These are phyloP conservation scores for Jaenimonas drosophilae DNA, from an alignment of 208 protist species.

Conservation along the genomic window DNA sequence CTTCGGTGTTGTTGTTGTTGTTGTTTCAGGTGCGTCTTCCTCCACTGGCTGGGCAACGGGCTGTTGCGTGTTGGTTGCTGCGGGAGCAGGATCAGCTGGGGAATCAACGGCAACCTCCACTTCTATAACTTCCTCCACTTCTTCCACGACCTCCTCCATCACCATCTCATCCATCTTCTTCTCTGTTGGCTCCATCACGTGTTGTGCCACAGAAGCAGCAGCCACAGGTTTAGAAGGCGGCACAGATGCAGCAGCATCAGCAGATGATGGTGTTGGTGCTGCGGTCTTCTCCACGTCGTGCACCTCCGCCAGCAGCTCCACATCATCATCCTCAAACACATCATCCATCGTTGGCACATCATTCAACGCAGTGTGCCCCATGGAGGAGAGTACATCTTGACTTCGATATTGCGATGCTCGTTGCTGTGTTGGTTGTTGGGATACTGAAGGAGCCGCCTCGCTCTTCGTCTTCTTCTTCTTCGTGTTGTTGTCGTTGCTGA, in stretches of 20 bases:
- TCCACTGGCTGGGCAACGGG: neutral
- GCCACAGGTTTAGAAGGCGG: no score
- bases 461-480: neutral
- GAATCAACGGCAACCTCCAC: neutral
- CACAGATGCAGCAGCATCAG: no score
- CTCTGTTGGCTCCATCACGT: constrained; percentile 1
- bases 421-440: no score
- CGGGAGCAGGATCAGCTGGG: neutral
- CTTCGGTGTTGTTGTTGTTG: neutral
- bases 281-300: constrained; percentile 8
- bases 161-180: constrained; percentile 8
- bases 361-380: no score
- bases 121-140: constrained; percentile 1
- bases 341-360: neutral
- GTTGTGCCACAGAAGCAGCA: neutral
- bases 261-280: no score
- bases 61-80: neutral
- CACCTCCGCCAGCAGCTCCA: constrained; percentile 3
- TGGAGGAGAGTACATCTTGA: no score
- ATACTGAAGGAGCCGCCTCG: no score
- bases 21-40: neutral
- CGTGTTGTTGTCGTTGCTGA: neutral
- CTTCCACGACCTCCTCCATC: constrained; percentile 16
- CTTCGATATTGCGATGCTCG: no score
- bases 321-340: constrained; percentile 1